Percentiles rank a stretch among this genome's conserved stretches.
phyloP scores from a whole-genome alignment of 306 rosid genomes.

The Citrullus amarus region DNA sequence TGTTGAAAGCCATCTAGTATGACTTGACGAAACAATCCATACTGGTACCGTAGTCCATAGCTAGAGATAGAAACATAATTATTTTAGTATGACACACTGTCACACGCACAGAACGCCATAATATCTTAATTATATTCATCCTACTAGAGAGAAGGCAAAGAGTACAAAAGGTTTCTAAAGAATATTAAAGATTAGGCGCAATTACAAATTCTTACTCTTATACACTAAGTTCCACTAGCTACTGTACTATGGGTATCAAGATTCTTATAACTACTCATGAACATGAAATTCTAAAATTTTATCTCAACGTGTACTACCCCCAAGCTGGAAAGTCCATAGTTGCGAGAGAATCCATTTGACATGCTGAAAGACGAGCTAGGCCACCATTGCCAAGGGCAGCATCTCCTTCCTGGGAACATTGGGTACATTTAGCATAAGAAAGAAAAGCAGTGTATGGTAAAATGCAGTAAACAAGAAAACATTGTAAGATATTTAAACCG shows the following conservation, averaged over 20 bases:
- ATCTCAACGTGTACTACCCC: conserved; percentile 36
- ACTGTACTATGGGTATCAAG: background rate
- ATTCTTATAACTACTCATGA: background rate
- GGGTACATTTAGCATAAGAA: background rate
- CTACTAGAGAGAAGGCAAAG: background rate
- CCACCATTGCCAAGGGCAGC: conserved; percentile 81
- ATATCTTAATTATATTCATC: background rate
- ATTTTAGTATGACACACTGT: background rate
- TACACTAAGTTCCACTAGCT: background rate
- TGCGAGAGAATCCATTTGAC: conserved; percentile 73
- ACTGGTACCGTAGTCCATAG: conserved; percentile 57
- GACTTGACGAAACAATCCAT: conserved; percentile 62
- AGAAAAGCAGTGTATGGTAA: background rate
- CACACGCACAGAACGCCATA: background rate
- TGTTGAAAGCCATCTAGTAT: conserved; percentile 64
- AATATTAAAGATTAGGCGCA: background rate
- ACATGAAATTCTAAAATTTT: background rate
- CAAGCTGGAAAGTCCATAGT: conserved; percentile 78
- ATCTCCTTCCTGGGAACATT: conserved; percentile 57
- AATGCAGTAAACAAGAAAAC: background rate
- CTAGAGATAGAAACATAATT: conserved; percentile 14
- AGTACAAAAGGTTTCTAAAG: background rate
- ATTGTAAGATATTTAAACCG: background rate
- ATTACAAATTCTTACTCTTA: background rate
- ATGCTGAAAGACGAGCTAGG: conserved; percentile 68